A percentile compares a stretch with the other conserved stretches of the same genome.
These are phyloP conservation scores for Coemansia sp. DNA, from an alignment of 192 early-diverging fungal genomes.

Conservation along the genomic window DNA sequence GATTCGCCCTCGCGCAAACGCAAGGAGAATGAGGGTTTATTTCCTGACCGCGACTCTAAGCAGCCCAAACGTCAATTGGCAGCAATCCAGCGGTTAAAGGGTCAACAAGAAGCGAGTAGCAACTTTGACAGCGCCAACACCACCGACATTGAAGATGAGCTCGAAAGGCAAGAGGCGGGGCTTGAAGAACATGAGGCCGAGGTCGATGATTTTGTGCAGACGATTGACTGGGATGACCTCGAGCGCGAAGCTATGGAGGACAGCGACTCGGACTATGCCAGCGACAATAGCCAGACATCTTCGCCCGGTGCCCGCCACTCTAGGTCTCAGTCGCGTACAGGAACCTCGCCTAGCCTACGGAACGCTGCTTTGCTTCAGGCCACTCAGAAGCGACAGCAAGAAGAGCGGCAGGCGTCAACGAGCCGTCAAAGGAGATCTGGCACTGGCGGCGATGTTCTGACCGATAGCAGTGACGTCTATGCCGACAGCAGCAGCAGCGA, in stretches of 20 bases:
- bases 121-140: conserved; percentile 57
- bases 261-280: conserved; percentile 45
- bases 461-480: conserved; percentile 38
- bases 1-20: neutral
- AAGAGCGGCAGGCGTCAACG: conserved; percentile 24
- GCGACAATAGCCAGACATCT: conserved; percentile 5
- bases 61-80: conserved; percentile 14
- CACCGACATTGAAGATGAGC: conserved; percentile 53
- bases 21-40: neutral
- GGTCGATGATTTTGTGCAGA: conserved; percentile 60
- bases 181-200: conserved; percentile 58
- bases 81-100: conserved; percentile 26
- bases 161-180: conserved; percentile 54
- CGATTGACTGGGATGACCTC: conserved; percentile 59
- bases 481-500: conserved; percentile 25
- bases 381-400: conserved; percentile 15
- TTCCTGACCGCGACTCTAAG: conserved; percentile 12
- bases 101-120: conserved; percentile 19
- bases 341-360: conserved; percentile 19
- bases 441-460: conserved; percentile 10
- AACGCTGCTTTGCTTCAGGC: conserved; percentile 36
- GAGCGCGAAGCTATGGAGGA: conserved; percentile 59
- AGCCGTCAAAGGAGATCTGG: conserved; percentile 1
- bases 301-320: conserved; percentile 13
- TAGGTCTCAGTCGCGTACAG: conserved; percentile 16